Percentiles rank a stretch among this genome's conserved stretches.
Evolutionary conservation across 805 yeast species (phyloP).

Genomic region (Myxozyma monticola): DNA sequence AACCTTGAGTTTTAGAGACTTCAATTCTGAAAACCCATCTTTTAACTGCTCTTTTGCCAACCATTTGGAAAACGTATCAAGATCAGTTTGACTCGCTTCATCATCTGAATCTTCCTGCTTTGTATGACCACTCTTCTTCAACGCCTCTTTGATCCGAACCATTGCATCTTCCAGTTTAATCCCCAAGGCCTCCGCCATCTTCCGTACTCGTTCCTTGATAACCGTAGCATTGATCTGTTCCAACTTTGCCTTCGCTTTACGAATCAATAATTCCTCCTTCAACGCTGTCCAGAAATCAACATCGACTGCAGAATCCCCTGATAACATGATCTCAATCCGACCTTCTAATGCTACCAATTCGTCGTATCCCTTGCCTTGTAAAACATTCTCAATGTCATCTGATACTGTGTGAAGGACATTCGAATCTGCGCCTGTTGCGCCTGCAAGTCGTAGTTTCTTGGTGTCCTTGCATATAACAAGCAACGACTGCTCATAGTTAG

Average conservation of each 20-base stretch:
- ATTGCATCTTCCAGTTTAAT: conserved; percentile 12
- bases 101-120: no score
- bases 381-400: conserved; percentile 33
- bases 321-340: conserved; percentile 29
- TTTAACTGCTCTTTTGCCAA: no score
- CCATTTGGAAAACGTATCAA: no score
- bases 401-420: conserved; percentile 10
- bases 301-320: conserved; percentile 30
- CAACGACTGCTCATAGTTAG: neutral
- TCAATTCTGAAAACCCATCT: no score
- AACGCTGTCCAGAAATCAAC: conserved; percentile 37
- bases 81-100: no score
- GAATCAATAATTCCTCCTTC: conserved; percentile 29
- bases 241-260: conserved; percentile 31
- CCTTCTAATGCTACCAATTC: conserved; percentile 34
- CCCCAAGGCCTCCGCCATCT: conserved; percentile 4
- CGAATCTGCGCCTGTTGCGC: neutral
- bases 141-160: conserved; percentile 3
- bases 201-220: conserved; percentile 16
- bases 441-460: neutral
- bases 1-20: no score
- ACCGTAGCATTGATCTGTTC: conserved; percentile 15
- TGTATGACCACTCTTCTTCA: neutral
- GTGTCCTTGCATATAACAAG: conserved; percentile 20
- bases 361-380: conserved; percentile 33